Evolutionary conservation across 495 filamentous ascomycete species (phyloP), one percentile per base, ranked within the genome.

Genomic region (Penicillium mononematosum): DNA sequence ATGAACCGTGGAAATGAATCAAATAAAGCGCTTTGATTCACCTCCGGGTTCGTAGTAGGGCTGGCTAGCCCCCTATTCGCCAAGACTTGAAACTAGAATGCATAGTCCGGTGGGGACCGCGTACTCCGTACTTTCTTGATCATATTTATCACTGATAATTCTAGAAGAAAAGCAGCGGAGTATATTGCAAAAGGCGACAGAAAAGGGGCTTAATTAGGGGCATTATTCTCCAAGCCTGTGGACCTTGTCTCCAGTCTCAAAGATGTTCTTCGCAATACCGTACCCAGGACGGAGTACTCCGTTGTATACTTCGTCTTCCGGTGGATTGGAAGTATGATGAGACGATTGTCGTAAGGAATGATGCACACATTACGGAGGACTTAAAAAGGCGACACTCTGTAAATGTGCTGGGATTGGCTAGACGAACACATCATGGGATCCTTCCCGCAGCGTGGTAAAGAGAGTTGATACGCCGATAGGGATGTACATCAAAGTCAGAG

Each of bases 161-260:
- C n/a, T 22, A 25, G 42, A 38, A 45, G 14, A 47, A 49, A 31
- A 11, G 36, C 14, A 36, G 32, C 34, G 34, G 34, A 36, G 34
- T 36, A n/a, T n/a, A 14, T 38, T 29, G 16, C 7, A 39, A 56
- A 50, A 38, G 51, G 25, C 32, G 16, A 25, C 14, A n/a, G 38
- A 45, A 62, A 62, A 41, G 53, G 60, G 58, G 60, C 42, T 60
- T 63, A 58, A 66, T 66, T 68, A 65, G 53, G 62, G 62, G 57
- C 39, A 56, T 59, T 62, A 53, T 41, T 52, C 9, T 11, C 25
- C 25, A 39, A 38, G 20, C 16, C 1, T 44, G 50, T 34, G 25
- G 50, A 43, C 24, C 36, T 27, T 10, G 42, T 34, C 32, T 39
- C 14, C 9, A 50, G 20, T 44, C 24, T 44, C 42, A 24, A 44